These are phyloP conservation scores for Zoysia pacifica DNA, from an alignment of 176 grass and related monocot genomes.

Conservation along the genomic window DNA sequence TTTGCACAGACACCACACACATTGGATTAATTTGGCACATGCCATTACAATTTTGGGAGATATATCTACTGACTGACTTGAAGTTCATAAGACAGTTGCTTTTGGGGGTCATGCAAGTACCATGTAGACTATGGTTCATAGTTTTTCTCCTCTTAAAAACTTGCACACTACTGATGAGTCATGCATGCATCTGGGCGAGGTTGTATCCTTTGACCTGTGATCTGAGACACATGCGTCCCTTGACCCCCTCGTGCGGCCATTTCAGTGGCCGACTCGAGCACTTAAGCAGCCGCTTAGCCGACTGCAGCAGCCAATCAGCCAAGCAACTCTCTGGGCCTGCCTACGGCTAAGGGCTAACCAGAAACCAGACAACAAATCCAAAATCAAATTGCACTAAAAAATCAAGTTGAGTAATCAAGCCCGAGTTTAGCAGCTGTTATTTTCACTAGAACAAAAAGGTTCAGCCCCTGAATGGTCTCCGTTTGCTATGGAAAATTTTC, in stretches of 20 bases:
- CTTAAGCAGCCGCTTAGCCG: constrained; percentile 6
- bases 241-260: constrained; percentile 25
- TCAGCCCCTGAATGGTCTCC: not conserved
- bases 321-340: constrained; percentile 11
- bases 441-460: not conserved
- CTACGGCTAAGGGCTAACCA: not conserved
- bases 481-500: too few relatives aligned
- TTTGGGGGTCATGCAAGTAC: not conserved
- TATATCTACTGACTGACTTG: too few relatives aligned
- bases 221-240: constrained; percentile 26
- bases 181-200: constrained; percentile 11
- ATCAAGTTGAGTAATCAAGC: not conserved
- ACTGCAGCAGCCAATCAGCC: constrained; percentile 6
- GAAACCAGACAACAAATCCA: not conserved
- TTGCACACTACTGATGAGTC: not conserved
- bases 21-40: too few relatives aligned
- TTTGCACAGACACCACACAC: too few relatives aligned
- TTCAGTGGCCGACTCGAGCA: not conserved
- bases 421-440: not conserved
- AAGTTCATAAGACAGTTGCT: not conserved
- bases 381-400: not conserved
- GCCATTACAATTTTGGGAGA: too few relatives aligned
- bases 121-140: not conserved
- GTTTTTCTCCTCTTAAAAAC: not conserved
- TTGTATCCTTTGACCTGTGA: constrained; percentile 13